phyloP scores from a whole-genome alignment of 768 basidiomycete genomes.

The Gelatoporia subvermispora region DNA sequence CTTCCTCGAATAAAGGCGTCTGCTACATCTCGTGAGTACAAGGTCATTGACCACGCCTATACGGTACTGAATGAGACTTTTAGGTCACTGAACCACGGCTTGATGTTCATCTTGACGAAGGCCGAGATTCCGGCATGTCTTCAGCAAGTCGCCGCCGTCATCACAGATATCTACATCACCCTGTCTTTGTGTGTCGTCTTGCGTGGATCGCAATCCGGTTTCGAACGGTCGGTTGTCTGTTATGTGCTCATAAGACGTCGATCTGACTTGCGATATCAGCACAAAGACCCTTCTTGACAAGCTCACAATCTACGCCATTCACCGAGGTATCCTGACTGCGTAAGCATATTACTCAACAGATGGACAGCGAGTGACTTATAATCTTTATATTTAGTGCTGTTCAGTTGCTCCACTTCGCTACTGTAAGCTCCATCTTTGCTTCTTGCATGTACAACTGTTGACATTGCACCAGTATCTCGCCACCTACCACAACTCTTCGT shows the following conservation, averaged over 20 bases:
- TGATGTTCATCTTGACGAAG: too few species aligned
- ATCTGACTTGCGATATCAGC: background rate
- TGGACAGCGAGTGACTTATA: background rate
- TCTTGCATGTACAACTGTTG: too few species aligned
- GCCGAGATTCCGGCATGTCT: background rate
- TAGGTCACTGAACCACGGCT: too few species aligned
- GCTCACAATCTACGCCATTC: background rate
- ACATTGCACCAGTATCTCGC: background rate
- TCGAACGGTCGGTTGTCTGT: background rate
- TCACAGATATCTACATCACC: background rate
- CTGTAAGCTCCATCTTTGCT: background rate
- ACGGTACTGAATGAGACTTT: too few species aligned
- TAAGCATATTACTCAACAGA: background rate
- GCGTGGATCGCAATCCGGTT: background rate
- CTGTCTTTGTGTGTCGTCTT: background rate
- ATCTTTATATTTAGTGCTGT: background rate
- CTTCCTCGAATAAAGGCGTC: too few species aligned
- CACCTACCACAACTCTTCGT: background rate
- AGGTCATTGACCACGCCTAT: too few species aligned
- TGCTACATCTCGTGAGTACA: too few species aligned
- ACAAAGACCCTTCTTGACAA: background rate
- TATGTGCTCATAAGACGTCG: background rate
- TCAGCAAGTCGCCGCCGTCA: background rate
- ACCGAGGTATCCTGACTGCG: conserved; percentile 1
- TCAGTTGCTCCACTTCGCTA: conserved; percentile 1